These are phyloP conservation scores for Mucor irregularis DNA, from an alignment of 371 early-diverging fungal genomes.

Conservation along the genomic window DNA sequence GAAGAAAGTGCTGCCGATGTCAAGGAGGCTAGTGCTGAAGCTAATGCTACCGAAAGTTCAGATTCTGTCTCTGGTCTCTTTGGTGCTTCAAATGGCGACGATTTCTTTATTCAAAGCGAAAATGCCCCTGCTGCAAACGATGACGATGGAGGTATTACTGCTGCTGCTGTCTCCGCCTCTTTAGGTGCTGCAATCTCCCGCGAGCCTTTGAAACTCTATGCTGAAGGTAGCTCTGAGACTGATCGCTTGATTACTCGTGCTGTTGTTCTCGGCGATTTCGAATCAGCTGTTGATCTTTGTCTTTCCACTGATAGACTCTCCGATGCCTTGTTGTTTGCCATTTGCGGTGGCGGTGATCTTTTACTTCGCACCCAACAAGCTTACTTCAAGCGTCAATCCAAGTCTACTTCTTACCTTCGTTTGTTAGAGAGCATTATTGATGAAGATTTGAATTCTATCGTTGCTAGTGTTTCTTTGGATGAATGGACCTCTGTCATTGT, in stretches of 20 bases:
- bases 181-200: slow-evolving; percentile 19
- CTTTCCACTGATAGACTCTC: slow-evolving; percentile 79
- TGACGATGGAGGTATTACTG: slow-evolving; percentile 5
- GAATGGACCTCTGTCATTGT: slow-evolving; percentile 93
- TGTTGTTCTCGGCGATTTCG: slow-evolving; percentile 88
- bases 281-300: slow-evolving; percentile 86
- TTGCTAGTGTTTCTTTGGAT: slow-evolving; percentile 72
- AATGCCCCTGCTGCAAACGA: slow-evolving; percentile 12
- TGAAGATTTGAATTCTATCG: slow-evolving; percentile 83
- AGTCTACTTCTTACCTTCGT: slow-evolving; percentile 72
- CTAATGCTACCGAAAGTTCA: not conserved
- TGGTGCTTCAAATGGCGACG: slow-evolving; percentile 24
- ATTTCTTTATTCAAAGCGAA: slow-evolving; percentile 29
- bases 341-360: slow-evolving; percentile 85
- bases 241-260: slow-evolving; percentile 72
- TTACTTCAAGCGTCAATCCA: slow-evolving; percentile 75
- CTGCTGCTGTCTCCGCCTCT: slow-evolving; percentile 14
- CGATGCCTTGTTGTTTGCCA: slow-evolving; percentile 91
- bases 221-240: slow-evolving; percentile 59
- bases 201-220: slow-evolving; percentile 62
- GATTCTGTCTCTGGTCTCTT: slow-evolving; percentile 36
- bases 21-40: slow-evolving; percentile 11
- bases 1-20: not conserved
- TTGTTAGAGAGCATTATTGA: slow-evolving; percentile 79
- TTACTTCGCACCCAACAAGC: slow-evolving; percentile 77